Percentiles rank a stretch among this genome's conserved stretches.
Evolutionary conservation across 345 rosid species (phyloP).

Genomic region (Moricandia moricandioides): DNA sequence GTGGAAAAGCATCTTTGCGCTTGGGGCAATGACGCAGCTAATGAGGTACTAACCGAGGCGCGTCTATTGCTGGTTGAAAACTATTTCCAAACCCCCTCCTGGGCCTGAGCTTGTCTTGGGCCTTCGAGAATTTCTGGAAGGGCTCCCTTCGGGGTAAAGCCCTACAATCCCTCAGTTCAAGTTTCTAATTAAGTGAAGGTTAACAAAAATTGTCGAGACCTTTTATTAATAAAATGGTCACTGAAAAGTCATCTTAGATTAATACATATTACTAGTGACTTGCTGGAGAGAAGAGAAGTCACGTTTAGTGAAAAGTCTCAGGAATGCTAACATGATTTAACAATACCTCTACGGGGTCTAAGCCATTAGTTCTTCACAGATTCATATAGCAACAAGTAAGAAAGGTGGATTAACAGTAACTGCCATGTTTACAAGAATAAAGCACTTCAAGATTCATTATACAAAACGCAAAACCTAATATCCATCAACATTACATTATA

Average conservation of each 20-base stretch:
- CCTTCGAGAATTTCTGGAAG: constrained; percentile 37
- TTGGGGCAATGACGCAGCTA: constrained; percentile 42
- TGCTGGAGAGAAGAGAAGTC: not conserved
- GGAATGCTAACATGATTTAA: not conserved
- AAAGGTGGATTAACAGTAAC: not conserved
- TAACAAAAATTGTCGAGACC: too few relatives aligned
- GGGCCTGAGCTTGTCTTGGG: constrained; percentile 8
- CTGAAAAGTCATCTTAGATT: too few relatives aligned
- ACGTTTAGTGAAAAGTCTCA: not conserved
- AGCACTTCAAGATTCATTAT: not conserved
- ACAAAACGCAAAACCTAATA: not conserved
- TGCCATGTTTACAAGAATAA: not conserved
- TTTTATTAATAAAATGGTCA: too few relatives aligned
- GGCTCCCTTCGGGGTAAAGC: constrained; percentile 35
- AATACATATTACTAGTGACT: too few relatives aligned
- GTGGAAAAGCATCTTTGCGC: not conserved
- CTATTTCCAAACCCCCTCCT: constrained; percentile 48
- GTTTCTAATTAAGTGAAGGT: not conserved
- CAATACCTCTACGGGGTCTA: too few relatives aligned
- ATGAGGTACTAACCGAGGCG: constrained; percentile 52
- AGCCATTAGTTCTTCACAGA: constrained; percentile 71
- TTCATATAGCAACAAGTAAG: constrained; percentile 44
- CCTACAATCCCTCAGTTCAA: constrained; percentile 6
- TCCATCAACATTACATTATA: not conserved
- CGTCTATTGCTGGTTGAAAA: constrained; percentile 58